phyloP scores from a whole-genome alignment of 306 rosid genomes.

The Vicia sativa region DNA sequence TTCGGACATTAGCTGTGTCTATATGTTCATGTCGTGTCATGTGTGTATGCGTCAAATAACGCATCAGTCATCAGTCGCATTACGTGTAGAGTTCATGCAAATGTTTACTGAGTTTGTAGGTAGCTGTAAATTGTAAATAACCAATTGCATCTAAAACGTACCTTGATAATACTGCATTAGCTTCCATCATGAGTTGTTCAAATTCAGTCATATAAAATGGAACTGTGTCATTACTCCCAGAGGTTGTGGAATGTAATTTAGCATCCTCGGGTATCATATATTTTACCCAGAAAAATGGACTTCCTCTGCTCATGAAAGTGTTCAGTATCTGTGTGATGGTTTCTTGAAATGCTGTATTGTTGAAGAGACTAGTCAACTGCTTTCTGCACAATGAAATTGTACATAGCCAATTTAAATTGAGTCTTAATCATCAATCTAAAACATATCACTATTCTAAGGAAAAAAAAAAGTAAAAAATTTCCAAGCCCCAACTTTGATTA shows the following conservation, averaged over 20 bases:
- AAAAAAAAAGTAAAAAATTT: conserved; percentile 9
- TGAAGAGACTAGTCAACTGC: conserved; percentile 66
- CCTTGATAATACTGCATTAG: conserved; percentile 79
- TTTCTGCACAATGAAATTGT: conserved; percentile 64
- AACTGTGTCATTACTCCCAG: conserved; percentile 40
- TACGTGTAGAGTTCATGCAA: not conserved
- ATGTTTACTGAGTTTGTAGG: conserved; percentile 21
- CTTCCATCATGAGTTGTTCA: conserved; percentile 81
- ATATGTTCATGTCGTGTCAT: not conserved
- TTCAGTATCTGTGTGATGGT: conserved; percentile 63
- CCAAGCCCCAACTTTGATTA: not conserved
- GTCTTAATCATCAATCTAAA: conserved; percentile 32
- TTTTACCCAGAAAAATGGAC: conserved; percentile 76
- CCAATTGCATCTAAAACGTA: conserved; percentile 37
- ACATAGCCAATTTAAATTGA: conserved; percentile 37
- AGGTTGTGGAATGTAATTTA: conserved; percentile 42
- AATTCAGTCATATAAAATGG: conserved; percentile 58
- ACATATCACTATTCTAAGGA: conserved; percentile 21
- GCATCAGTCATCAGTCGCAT: not conserved
- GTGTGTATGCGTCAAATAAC: not conserved
- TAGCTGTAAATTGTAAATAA: conserved; percentile 14
- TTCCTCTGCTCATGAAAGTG: conserved; percentile 69
- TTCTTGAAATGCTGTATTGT: conserved; percentile 59
- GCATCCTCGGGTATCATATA: conserved; percentile 75
- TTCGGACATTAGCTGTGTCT: not conserved